These are phyloP conservation scores for Blastobotrys illinoisensis DNA, from an alignment of 1,139 yeast genomes.

Conservation along the genomic window DNA sequence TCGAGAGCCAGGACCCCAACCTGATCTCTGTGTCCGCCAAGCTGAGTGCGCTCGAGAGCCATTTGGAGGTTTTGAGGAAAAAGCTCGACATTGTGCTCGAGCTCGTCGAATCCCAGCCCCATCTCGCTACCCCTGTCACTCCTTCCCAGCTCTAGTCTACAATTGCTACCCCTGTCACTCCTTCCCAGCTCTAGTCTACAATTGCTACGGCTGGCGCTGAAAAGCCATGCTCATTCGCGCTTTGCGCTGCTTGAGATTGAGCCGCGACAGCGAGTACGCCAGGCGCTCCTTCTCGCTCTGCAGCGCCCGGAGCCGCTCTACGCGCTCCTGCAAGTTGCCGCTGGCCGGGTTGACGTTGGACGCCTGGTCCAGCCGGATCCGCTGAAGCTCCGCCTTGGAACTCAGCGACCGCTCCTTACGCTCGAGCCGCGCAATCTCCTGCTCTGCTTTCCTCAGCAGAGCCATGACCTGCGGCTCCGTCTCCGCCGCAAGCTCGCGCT, in stretches of 20 bases:
- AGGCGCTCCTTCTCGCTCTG: constrained; percentile 36
- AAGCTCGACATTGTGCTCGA: constrained; percentile 18
- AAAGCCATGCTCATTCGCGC: constrained; percentile 21
- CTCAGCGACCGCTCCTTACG: constrained; percentile 22
- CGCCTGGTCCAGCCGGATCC: constrained; percentile 22
- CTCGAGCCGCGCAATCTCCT: constrained; percentile 25
- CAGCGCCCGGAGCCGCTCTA: constrained; percentile 34
- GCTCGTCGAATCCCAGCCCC: no score
- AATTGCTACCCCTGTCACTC: no score
- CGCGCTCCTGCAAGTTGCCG: constrained; percentile 26
- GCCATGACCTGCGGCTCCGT: constrained; percentile 28
- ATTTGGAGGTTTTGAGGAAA: constrained; percentile 22
- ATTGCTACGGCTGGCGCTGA: background rate
- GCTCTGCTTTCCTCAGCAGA: constrained; percentile 22
- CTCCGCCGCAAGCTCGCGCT: constrained; percentile 23
- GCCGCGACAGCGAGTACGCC: constrained; percentile 31
- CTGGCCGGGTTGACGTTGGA: constrained; percentile 17
- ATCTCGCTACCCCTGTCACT: no score
- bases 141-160: no score
- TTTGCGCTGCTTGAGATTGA: constrained; percentile 29
- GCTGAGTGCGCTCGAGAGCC: constrained; percentile 27
- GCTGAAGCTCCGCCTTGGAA: constrained; percentile 26
- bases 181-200: no score
- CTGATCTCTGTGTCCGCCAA: constrained; percentile 41
- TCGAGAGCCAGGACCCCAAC: constrained; percentile 43